Base-by-base conservation (phyloP, 306 rosid genomes). In the Myrica gale region DNA sequence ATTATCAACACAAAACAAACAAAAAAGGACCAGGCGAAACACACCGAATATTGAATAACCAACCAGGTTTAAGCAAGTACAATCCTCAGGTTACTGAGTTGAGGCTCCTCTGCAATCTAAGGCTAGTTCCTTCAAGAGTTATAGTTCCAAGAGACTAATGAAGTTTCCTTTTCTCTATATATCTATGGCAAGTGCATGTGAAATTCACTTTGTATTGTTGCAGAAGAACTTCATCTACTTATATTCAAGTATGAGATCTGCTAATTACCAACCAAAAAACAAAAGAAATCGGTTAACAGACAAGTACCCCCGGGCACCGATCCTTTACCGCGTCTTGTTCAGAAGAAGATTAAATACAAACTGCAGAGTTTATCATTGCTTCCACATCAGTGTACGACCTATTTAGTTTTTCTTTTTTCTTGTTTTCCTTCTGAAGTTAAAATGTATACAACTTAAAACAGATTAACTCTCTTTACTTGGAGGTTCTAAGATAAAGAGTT, bases 1-100 rank as follows among this genome's bases (percentile, higher is more conserved):
- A 79, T 69, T 72, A 46, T 51, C 76, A 52, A 77, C 67, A 54
- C 56, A 46, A 51, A 68, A 75, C 10, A 15, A 58, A 76, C 55
- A n/a, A 72, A 42, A 44, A 60, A 56, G 72, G 19, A 41, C 7
- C 12, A 72, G 52, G 3, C 47, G 4, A 7, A 26, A 26, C 1
- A 26, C 32, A 26, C 32, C 1, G 1, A 26, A 26, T 26, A 26
- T 26, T 26, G 32, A 26, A 26, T 26, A 26, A 26, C 32, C 32
- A 26, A 26, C 32, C 32, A 26, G 32, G 32, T 26, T 26, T 26
- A 26, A 26, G 51, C 51, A 47, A 47, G 51, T 47, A 47, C 51
- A 9, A 12, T n/a, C n/a, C n/a, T n/a, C n/a, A n/a, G n/a, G n/a
- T n/a, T n/a, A n/a, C n/a, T n/a, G n/a, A n/a, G n/a, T n/a, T n/a